Base-by-base conservation (phyloP, 345 rosid genomes). In the Hibiscus tridactylites region DNA sequence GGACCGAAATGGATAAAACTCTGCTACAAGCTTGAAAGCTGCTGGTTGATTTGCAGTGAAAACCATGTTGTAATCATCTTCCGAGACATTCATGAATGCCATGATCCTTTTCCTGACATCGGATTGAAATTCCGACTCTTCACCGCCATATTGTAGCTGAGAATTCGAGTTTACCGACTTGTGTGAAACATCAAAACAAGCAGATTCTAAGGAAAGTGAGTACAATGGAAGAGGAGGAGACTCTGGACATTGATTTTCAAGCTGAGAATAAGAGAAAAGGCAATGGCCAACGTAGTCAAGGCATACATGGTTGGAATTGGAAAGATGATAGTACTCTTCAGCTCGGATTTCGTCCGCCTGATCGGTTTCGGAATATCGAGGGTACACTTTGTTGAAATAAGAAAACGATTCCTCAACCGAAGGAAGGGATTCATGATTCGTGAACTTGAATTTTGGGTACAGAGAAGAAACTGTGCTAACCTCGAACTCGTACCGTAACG, bases 391-490 rank as follows among this genome's bases (percentile, higher is more conserved):
- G 49, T 63, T 74, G 77, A 92, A 87, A 47, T 74, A 75, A 65
- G 83, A 77, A 76, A 83, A 79, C 2, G 97, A 83, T 71, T 88
- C 87, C 0, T 76, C 79, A 16, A 89, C 78, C 2, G 88, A 75
- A 71, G 96, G 97, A 21, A 95, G 86, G 69, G 97, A 95, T 67
- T 95, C 97, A 54, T 85, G 99, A 79, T 90, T 85, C 3, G 93
- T 95, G 86, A 90, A 95, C 4, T 77, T 73, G 42, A 68, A 44
- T 70, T 83, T 73, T 71, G 78, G 83, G 57, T 71, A 66, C n/a
- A 87, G 79, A 62, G 85, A 82, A 1, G 87, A 79, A 74, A 80
- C 68, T 75, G 84, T 79, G 33, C 81, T 72, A 12, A 70, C 44
- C 26, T 81, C 84, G 61, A 90, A 90, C 19, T 85, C 84, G 2